Conservation (phyloP, 768 basidiomycete species). For the Myochromella boudieri region DNA sequence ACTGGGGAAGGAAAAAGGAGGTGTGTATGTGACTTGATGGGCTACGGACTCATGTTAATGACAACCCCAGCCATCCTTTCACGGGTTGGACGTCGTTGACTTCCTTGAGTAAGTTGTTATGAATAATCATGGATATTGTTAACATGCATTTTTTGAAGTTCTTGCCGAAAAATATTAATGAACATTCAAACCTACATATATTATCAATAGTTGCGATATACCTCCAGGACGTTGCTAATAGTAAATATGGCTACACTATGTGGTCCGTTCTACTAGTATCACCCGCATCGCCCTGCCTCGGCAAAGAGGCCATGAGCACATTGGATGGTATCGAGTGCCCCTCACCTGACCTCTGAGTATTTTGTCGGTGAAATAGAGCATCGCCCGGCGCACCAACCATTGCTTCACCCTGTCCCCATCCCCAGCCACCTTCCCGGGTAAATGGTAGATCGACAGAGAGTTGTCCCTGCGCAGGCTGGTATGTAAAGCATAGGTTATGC, state of each 20-base stretch:
- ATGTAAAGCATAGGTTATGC: constrained; percentile 32
- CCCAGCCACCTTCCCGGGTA: constrained; percentile 48
- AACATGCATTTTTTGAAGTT: constrained; percentile 15
- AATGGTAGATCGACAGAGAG: constrained; percentile 35
- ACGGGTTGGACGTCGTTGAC: constrained; percentile 95
- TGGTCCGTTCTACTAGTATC: too few relatives aligned
- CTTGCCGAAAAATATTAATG: constrained; percentile 31
- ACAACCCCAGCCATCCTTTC: constrained; percentile 77
- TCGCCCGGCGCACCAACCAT: constrained; percentile 43
- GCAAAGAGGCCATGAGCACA: too few relatives aligned
- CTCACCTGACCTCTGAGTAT: too few relatives aligned
- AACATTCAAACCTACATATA: too few relatives aligned
- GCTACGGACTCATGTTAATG: background rate
- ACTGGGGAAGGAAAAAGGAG: constrained; percentile 86
- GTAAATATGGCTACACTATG: too few relatives aligned
- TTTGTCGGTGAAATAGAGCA: too few relatives aligned
- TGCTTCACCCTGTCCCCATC: constrained; percentile 31
- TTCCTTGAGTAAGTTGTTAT: constrained; percentile 69
- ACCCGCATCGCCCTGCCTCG: too few relatives aligned
- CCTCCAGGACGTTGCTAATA: too few relatives aligned
- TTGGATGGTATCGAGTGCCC: too few relatives aligned
- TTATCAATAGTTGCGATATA: too few relatives aligned
- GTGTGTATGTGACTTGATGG: constrained; percentile 37
- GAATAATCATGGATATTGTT: background rate
- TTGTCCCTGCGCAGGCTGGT: constrained; percentile 28